Evolutionary conservation across 495 filamentous ascomycete genomes (phyloP).

Genomic region (Sporormia fimetaria): DNA sequence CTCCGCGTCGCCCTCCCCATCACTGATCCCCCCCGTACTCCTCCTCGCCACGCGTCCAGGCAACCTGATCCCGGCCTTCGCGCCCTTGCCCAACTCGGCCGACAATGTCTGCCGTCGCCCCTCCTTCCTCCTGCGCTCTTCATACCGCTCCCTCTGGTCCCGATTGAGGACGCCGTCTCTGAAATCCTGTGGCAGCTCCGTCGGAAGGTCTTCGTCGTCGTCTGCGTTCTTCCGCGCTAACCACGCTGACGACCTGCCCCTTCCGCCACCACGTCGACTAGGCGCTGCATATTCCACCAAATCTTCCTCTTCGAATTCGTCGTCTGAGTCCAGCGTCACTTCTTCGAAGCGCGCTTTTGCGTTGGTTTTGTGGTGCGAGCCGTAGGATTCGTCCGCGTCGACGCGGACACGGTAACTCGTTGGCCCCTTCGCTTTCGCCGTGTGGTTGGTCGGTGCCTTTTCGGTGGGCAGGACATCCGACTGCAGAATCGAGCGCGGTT

Average conservation of each 20-base stretch:
- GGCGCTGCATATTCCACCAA: constrained; percentile 8
- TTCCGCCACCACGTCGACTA: neutral
- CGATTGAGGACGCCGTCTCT: constrained; percentile 21
- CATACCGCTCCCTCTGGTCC: constrained; percentile 11
- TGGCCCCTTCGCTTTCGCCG: constrained; percentile 10
- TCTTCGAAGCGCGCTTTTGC: constrained; percentile 23
- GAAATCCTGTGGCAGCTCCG: constrained; percentile 26
- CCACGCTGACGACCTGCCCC: constrained; percentile 22
- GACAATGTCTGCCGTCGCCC: constrained; percentile 20
- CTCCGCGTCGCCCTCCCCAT: constrained; percentile 16
- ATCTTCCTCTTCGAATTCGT: constrained; percentile 16
- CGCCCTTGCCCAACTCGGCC: constrained; percentile 7
- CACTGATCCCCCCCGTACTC: constrained; percentile 18
- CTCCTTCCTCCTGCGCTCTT: neutral
- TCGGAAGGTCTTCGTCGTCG: constrained; percentile 22
- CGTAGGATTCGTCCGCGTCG: constrained; percentile 25
- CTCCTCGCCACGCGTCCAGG: constrained; percentile 4
- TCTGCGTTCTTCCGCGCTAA: constrained; percentile 24
- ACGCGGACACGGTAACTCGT: constrained; percentile 25
- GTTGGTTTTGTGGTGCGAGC: too few relatives aligned
- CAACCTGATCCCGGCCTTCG: constrained; percentile 11
- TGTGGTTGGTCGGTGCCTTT: neutral
- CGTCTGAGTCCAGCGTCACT: constrained; percentile 24
- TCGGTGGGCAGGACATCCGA: constrained; percentile 22
- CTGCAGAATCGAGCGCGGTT: constrained; percentile 19